Percentiles rank a stretch among this genome's conserved stretches.
Conservation (phyloP, 257 asterid species). For the Solanum chmielewskii region DNA sequence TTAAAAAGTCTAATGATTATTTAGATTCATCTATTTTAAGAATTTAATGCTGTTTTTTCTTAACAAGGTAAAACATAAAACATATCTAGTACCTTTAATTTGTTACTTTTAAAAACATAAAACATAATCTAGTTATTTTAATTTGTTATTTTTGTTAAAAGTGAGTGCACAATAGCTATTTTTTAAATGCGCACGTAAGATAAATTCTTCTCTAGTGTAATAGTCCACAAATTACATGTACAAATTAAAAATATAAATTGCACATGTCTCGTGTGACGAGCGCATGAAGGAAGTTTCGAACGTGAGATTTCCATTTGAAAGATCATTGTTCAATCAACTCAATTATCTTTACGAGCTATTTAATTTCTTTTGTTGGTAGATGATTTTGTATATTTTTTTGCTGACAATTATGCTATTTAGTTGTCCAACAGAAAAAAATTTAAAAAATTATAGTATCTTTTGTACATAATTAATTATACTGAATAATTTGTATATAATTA, state of each 20-base stretch:
- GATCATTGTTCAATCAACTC: neutral
- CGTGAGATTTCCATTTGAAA: neutral
- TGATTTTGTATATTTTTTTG: neutral
- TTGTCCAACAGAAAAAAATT: no score
- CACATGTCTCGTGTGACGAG: neutral
- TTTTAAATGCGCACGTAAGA: fast-evolving
- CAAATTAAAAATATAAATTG: neutral
- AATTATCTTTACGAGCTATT: fast-evolving
- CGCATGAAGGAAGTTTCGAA: neutral
- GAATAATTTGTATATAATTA: neutral
- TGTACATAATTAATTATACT: neutral
- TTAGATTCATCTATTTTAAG: neutral
- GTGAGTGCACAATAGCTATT: neutral
- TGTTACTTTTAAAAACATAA: neutral
- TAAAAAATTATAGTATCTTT: neutral
- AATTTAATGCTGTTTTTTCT: neutral
- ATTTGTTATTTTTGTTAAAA: neutral
- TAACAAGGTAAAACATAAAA: neutral
- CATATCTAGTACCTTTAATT: neutral
- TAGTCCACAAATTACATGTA: neutral
- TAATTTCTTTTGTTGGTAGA: neutral
- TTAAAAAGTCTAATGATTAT: neutral
- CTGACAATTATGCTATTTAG: neutral
- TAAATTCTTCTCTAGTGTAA: neutral
- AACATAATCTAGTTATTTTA: neutral